Conservation (phyloP, 345 rosid genomes). For the Eucalyptus sp. region DNA sequence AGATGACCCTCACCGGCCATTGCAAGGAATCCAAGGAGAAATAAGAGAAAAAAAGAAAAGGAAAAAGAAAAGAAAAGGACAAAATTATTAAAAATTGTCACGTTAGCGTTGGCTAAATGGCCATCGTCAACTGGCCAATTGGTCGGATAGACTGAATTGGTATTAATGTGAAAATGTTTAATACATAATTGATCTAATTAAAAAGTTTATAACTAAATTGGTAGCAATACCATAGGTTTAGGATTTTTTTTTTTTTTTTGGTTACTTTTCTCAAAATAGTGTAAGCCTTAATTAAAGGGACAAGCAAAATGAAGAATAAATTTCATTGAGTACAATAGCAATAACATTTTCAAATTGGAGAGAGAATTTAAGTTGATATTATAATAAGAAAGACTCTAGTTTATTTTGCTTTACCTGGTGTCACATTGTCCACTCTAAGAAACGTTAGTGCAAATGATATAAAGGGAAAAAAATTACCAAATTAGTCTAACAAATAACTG, state of each 20-base stretch:
- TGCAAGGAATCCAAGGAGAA: too few relatives aligned
- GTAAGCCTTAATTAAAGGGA: background rate
- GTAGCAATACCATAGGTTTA: rapidly evolving
- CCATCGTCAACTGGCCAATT: rapidly evolving
- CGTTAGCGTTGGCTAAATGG: rapidly evolving
- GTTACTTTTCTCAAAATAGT: rapidly evolving
- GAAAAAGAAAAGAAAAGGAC: too few relatives aligned
- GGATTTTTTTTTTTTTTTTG: too few relatives aligned
- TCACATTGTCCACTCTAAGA: background rate
- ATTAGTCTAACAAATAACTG: background rate
- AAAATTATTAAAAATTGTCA: too few relatives aligned
- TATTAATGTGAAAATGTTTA: too few relatives aligned
- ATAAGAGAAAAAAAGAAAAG: too few relatives aligned
- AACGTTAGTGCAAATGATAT: background rate
- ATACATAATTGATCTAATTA: rapidly evolving
- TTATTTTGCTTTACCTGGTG: background rate
- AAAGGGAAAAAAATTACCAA: background rate
- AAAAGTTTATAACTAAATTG: too few relatives aligned
- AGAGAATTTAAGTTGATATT: background rate
- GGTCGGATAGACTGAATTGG: rapidly evolving
- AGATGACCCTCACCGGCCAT: rapidly evolving
- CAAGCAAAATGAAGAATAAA: background rate
- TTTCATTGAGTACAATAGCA: background rate
- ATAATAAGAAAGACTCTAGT: background rate
- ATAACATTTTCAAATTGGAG: background rate